Evolutionary conservation across 176 grass and related monocot genomes (phyloP), one percentile per base, ranked within the genome.

Genomic region (Melocanna baccifera): DNA sequence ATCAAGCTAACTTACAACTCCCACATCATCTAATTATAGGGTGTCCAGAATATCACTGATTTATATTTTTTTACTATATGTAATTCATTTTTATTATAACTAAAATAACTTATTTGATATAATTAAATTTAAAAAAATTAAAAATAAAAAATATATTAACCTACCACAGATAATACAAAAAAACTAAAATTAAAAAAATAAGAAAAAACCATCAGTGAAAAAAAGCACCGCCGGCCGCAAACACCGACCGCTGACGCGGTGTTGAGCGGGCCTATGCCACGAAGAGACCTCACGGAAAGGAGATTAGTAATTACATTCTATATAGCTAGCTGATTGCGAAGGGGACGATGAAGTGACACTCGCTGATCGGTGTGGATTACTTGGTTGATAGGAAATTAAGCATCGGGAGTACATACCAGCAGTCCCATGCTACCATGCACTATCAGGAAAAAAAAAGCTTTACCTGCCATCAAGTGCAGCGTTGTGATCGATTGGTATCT

Each of bases 241-340:
- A n/a, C n/a, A n/a, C n/a, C n/a, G n/a, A n/a, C n/a, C n/a, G n/a
- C n/a, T n/a, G n/a, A n/a, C n/a, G n/a, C n/a, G n/a, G n/a, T n/a
- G n/a, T n/a, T n/a, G n/a, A n/a, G n/a, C n/a, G n/a, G n/a, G n/a
- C n/a, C n/a, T n/a, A 57, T 6, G 69, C 26, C 13, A 9, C 19
- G 25, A 59, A 55, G 77, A 56, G 58, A 29, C 77, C 76, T 80
- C 56, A 5, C 28, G 26, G 82, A 6, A n/a, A 75, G 70, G 81
- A 51, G 39, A 59, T 43, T 19, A 30, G 26, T 1, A 20, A 30
- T 78, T 41, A 30, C 6, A 46, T 47, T 78, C 15, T 7, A 4
- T 28, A 10, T 12, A 23, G 34, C 14, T 23, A 10, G 15, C 40
- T 41, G 40, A 81, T 0, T 50, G 50, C 65, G 66, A 81, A 57